These are phyloP conservation scores for Arabidopsis suecica DNA, from an alignment of 345 rosid genomes.

Conservation along the genomic window DNA sequence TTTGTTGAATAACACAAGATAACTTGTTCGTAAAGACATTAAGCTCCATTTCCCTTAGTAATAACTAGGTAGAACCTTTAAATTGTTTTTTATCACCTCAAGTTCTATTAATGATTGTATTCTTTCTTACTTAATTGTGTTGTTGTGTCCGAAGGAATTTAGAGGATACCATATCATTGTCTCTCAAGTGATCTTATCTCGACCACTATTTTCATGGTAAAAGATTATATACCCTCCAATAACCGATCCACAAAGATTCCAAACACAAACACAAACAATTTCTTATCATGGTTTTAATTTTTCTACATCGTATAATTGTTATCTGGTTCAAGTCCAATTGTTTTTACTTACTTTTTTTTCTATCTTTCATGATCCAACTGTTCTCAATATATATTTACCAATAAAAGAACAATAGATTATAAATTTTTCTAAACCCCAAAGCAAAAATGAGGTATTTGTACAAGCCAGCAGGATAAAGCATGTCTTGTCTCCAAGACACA, in stretches of 20 bases:
- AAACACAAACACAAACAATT: no score
- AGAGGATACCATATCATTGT: neutral
- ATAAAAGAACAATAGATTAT: neutral
- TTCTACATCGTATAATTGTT: no score
- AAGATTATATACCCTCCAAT: neutral
- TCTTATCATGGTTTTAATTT: no score
- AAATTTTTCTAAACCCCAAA: neutral
- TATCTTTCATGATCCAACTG: neutral
- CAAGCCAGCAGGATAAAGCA: constrained; percentile 39
- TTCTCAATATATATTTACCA: no score
- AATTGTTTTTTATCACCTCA: neutral
- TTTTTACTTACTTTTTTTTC: neutral
- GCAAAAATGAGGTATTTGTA: constrained; percentile 23
- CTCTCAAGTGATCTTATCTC: no score
- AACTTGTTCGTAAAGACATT: constrained; percentile 13
- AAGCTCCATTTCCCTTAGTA: neutral
- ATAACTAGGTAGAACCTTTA: neutral
- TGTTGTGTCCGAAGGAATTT: neutral
- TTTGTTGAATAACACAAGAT: constrained; percentile 16
- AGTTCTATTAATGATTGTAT: neutral
- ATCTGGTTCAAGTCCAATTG: neutral
- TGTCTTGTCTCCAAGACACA: constrained; percentile 34
- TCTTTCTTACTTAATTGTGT: neutral
- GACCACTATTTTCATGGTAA: no score
- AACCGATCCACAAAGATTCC: no score